Evolutionary conservation across 768 basidiomycete species (phyloP).

Genomic region (Mycena filopes): DNA sequence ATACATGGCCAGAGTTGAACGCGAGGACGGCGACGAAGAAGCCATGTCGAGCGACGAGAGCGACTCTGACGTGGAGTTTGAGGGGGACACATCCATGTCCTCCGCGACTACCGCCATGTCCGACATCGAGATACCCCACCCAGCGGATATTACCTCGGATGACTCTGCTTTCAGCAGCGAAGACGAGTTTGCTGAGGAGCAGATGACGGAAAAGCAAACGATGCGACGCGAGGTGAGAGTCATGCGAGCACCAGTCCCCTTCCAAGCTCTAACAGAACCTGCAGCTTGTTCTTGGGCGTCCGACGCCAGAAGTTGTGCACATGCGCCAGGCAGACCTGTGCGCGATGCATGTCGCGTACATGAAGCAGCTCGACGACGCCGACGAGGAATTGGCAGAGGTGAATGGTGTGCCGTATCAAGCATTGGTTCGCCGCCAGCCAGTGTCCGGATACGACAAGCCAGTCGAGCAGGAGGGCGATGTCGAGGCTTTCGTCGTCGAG

Average conservation of each 20-base stretch:
- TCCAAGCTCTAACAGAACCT: neutral
- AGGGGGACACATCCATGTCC: slow-evolving; percentile 23
- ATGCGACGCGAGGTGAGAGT: slow-evolving; percentile 31
- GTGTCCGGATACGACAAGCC: slow-evolving; percentile 29
- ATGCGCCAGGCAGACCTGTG: slow-evolving; percentile 23
- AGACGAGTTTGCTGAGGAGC: slow-evolving; percentile 31
- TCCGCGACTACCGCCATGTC: slow-evolving; percentile 15
- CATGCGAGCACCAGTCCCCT: neutral
- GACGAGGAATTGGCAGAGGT: slow-evolving; percentile 29
- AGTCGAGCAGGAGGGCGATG: slow-evolving; percentile 14
- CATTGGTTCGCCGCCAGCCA: slow-evolving; percentile 16
- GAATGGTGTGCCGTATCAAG: slow-evolving; percentile 15
- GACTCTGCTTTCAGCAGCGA: slow-evolving; percentile 36
- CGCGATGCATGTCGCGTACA: slow-evolving; percentile 26
- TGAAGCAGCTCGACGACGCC: slow-evolving; percentile 34
- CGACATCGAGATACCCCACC: slow-evolving; percentile 26
- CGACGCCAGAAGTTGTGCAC: slow-evolving; percentile 19
- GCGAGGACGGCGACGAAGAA: slow-evolving; percentile 29
- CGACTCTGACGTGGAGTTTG: slow-evolving; percentile 29
- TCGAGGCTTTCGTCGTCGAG: slow-evolving; percentile 24
- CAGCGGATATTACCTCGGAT: slow-evolving; percentile 26
- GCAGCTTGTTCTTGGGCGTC: slow-evolving; percentile 32
- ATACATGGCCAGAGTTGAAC: slow-evolving; percentile 26
- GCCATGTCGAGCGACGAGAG: slow-evolving; percentile 33
- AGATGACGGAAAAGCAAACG: slow-evolving; percentile 19